Conservation (phyloP, 2,329 filamentous ascomycete genomes). For the Aspergillus sp. region DNA sequence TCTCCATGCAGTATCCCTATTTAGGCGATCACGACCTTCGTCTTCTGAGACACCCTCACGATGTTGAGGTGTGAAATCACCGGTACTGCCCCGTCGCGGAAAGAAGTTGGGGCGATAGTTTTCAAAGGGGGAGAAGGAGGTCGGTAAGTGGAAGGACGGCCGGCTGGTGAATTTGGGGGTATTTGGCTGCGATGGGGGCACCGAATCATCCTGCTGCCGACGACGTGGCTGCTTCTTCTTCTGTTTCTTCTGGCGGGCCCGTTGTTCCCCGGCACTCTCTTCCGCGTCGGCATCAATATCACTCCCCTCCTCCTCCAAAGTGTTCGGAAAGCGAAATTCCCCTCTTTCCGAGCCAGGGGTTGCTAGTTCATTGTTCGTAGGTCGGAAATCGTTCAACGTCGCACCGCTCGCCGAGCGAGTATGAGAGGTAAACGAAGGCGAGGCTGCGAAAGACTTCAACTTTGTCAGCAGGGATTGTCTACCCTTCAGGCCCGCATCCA, state of each 20-base stretch:
- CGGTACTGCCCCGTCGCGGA: slow-evolving; percentile 66
- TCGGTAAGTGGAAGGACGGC: slow-evolving; percentile 42
- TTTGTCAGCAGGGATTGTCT: slow-evolving; percentile 73
- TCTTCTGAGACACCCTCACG: slow-evolving; percentile 73
- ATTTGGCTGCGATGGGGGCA: slow-evolving; percentile 65
- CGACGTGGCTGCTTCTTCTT: slow-evolving; percentile 62
- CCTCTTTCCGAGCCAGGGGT: slow-evolving; percentile 54
- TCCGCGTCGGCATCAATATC: slow-evolving; percentile 80
- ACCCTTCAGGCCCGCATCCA: slow-evolving; percentile 61
- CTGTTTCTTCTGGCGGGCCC: slow-evolving; percentile 58
- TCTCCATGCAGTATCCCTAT: slow-evolving; percentile 58
- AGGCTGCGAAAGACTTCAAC: slow-evolving; percentile 70
- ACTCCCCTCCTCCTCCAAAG: slow-evolving; percentile 61
- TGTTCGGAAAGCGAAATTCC: slow-evolving; percentile 56
- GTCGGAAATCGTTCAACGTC: slow-evolving; percentile 46
- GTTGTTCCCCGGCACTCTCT: slow-evolving; percentile 79
- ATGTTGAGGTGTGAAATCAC: slow-evolving; percentile 56
- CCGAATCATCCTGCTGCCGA: slow-evolving; percentile 55
- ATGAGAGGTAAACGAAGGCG: slow-evolving; percentile 53
- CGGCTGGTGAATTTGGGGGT: slow-evolving; percentile 58
- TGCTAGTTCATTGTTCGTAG: slow-evolving; percentile 40
- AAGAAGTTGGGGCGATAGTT: slow-evolving; percentile 55
- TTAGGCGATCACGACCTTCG: slow-evolving; percentile 67
- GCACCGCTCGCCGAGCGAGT: slow-evolving; percentile 52
- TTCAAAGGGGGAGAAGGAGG: slow-evolving; percentile 52